Evolutionary conservation across 805 yeast species (phyloP).

Genomic region (Saccharomyces paradoxus): DNA sequence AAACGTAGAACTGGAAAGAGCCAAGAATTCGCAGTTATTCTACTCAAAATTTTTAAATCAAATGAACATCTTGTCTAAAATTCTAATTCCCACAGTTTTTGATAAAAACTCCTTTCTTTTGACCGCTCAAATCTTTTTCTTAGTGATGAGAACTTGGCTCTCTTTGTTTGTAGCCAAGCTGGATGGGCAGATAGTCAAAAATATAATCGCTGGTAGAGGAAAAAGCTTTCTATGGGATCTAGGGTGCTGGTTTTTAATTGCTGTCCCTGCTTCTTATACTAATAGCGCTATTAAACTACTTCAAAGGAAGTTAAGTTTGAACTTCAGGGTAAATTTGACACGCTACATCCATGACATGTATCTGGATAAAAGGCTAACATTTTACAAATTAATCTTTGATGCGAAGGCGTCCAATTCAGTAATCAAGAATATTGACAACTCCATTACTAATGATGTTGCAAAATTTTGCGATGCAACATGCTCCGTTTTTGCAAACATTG

Average conservation of each 20-base stretch:
- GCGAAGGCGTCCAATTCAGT: slow-evolving; percentile 34
- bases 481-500: slow-evolving; percentile 77
- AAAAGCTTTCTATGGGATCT: slow-evolving; percentile 67
- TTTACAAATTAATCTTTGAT: slow-evolving; percentile 70
- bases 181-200: slow-evolving; percentile 88
- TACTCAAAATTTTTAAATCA: slow-evolving; percentile 66
- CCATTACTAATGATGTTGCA: slow-evolving; percentile 75
- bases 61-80: slow-evolving; percentile 66
- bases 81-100: slow-evolving; percentile 67
- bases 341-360: slow-evolving; percentile 88
- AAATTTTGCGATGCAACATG: slow-evolving; percentile 76
- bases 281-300: slow-evolving; percentile 81
- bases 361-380: slow-evolving; percentile 69
- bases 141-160: slow-evolving; percentile 78
- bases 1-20: slow-evolving; percentile 19
- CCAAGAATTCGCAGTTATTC: slow-evolving; percentile 26
- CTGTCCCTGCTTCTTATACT: slow-evolving; percentile 88
- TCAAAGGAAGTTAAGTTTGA: slow-evolving; percentile 66
- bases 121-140: slow-evolving; percentile 61
- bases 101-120: slow-evolving; percentile 61
- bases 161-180: slow-evolving; percentile 77
- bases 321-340: slow-evolving; percentile 74
- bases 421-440: slow-evolving; percentile 65
- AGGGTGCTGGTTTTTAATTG: slow-evolving; percentile 79
- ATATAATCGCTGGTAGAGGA: slow-evolving; percentile 75